Evolutionary conservation across 139 green algal genomes (phyloP).

Genomic region (Bryopsis sp.): DNA sequence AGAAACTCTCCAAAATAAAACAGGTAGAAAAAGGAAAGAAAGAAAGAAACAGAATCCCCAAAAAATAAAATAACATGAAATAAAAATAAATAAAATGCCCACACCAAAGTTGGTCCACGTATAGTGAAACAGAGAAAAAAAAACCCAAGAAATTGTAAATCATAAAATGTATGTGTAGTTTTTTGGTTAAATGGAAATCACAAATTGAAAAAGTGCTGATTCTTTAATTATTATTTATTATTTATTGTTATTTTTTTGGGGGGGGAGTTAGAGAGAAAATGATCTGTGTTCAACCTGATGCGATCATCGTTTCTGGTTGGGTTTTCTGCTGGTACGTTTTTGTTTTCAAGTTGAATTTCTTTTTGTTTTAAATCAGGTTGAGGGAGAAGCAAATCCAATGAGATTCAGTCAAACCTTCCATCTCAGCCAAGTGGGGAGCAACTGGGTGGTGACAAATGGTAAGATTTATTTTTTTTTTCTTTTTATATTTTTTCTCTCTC

Average conservation of each 20-base stretch:
- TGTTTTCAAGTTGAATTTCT: background rate
- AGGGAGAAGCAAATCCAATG: constrained; percentile 66
- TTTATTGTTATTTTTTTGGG: background rate
- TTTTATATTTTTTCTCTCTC: too few species aligned
- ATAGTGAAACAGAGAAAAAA: too few species aligned
- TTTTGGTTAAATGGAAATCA: too few species aligned
- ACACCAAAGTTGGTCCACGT: too few species aligned
- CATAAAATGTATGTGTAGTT: too few species aligned
- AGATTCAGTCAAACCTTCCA: constrained; percentile 94
- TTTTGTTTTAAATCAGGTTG: constrained; percentile 37
- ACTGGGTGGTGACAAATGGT: constrained; percentile 81
- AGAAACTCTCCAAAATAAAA: too few species aligned
- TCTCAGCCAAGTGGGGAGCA: constrained; percentile 53
- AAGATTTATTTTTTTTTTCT: too few species aligned
- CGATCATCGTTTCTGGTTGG: background rate
- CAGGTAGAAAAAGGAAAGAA: too few species aligned
- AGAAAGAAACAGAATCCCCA: background rate
- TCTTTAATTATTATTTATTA: background rate
- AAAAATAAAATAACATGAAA: background rate
- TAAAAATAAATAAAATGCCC: background rate
- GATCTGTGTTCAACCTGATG: background rate
- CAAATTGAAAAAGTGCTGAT: background rate
- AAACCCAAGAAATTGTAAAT: too few species aligned
- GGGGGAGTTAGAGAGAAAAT: background rate
- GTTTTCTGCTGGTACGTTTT: background rate